These are phyloP conservation scores for Sporisorium exsertum DNA, from an alignment of 1,284 basidiomycete species.

Conservation along the genomic window DNA sequence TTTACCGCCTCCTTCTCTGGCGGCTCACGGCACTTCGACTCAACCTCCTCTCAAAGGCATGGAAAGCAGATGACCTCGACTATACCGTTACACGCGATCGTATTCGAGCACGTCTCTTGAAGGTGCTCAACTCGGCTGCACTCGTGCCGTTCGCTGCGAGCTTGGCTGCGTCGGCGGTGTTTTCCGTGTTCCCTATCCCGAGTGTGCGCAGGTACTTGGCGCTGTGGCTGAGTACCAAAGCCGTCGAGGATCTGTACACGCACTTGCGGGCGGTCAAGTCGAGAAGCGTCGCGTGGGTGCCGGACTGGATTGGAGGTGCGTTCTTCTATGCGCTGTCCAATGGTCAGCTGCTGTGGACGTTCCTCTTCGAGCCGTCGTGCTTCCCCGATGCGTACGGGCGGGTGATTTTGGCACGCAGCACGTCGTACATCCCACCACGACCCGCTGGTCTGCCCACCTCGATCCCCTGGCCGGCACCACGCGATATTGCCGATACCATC, in stretches of 20 bases:
- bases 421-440: slow-evolving; percentile 55
- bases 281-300: slow-evolving; percentile 47
- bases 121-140: slow-evolving; percentile 33
- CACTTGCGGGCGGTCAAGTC: slow-evolving; percentile 34
- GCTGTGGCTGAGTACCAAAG: slow-evolving; percentile 49
- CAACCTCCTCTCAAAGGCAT: slow-evolving; percentile 19
- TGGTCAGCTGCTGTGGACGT: slow-evolving; percentile 60
- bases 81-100: slow-evolving; percentile 34
- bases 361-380: slow-evolving; percentile 57
- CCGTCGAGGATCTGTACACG: slow-evolving; percentile 35
- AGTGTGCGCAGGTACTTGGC: slow-evolving; percentile 38
- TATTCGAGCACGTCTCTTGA: slow-evolving; percentile 32
- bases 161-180: slow-evolving; percentile 23
- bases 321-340: slow-evolving; percentile 62
- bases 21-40: slow-evolving; percentile 36
- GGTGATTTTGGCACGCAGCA: slow-evolving; percentile 53
- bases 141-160: slow-evolving; percentile 47
- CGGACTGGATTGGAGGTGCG: slow-evolving; percentile 52
- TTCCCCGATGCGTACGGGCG: slow-evolving; percentile 54
- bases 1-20: slow-evolving; percentile 50
- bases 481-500: slow-evolving; percentile 55
- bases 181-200: slow-evolving; percentile 38
- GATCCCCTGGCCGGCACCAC: slow-evolving; percentile 55
- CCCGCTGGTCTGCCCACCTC: slow-evolving; percentile 51
- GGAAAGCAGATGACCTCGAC: slow-evolving; percentile 18